Evolutionary conservation across 257 asterid genomes (phyloP).

Genomic region (Solanum bulbocastanum): DNA sequence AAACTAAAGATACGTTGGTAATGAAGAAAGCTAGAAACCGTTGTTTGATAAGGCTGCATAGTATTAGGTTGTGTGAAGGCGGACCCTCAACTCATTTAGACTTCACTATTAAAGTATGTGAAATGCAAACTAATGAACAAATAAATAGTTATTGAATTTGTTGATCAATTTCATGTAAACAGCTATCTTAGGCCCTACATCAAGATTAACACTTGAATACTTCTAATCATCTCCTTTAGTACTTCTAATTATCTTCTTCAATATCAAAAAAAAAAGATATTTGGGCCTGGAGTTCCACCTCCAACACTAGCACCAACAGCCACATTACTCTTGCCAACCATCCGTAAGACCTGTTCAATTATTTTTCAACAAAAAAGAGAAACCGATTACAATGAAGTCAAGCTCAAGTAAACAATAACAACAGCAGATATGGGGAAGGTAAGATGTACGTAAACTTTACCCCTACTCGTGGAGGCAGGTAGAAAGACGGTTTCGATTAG

Average conservation of each 20-base stretch:
- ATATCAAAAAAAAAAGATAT: neutral
- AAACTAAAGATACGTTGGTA: too few relatives aligned
- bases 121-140: neutral
- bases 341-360: constrained; percentile 27
- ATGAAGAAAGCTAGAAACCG: neutral
- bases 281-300: constrained; percentile 31
- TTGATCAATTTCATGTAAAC: neutral
- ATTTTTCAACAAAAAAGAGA: neutral
- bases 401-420: neutral
- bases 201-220: neutral
- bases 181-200: neutral
- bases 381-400: neutral
- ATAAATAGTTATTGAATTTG: neutral
- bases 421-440: neutral
- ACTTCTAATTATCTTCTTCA: neutral
- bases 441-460: neutral
- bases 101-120: neutral
- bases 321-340: constrained; percentile 40
- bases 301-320: constrained; percentile 41
- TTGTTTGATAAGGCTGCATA: neutral
- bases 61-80: neutral
- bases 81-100: too few relatives aligned
- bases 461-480: neutral
- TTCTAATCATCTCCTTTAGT: neutral
- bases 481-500: neutral